Percentiles rank a stretch among this genome's conserved stretches.
Conservation (phyloP, 257 asterid species). For the Osmanthus fragrans region DNA sequence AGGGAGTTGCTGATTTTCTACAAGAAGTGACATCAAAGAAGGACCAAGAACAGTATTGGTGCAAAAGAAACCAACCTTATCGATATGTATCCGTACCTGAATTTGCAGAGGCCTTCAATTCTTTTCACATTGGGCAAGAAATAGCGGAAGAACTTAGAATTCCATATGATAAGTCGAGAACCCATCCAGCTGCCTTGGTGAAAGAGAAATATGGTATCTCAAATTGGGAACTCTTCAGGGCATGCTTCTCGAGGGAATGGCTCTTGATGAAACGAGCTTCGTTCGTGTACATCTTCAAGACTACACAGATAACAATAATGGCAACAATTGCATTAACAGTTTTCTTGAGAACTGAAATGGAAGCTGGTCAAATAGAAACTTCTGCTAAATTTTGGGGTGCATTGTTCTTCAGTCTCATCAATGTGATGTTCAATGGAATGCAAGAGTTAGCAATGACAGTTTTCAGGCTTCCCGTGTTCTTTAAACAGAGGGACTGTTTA, state of each 20-base stretch:
- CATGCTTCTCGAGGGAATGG: constrained; percentile 74
- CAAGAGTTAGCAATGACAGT: constrained; percentile 80
- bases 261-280: constrained; percentile 71
- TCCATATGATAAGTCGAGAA: constrained; percentile 58
- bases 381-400: constrained; percentile 75
- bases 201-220: constrained; percentile 73
- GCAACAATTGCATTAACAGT: constrained; percentile 65
- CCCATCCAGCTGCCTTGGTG: constrained; percentile 83
- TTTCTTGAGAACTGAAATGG: constrained; percentile 77
- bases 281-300: constrained; percentile 71
- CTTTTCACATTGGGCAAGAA: constrained; percentile 56
- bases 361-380: constrained; percentile 48
- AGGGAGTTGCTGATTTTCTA: constrained; percentile 79
- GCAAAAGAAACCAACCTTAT: constrained; percentile 49
- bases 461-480: constrained; percentile 78
- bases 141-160: constrained; percentile 47
- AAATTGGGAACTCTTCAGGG: constrained; percentile 64
- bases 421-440: constrained; percentile 87
- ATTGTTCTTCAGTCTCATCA: constrained; percentile 72
- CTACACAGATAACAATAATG: constrained; percentile 74
- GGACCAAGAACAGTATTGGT: constrained; percentile 83
- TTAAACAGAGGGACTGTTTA: constrained; percentile 70
- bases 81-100: constrained; percentile 53
- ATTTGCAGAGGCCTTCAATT: constrained; percentile 53
- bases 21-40: constrained; percentile 85